Evolutionary conservation across 352 stramenopile genomes (phyloP).

Genomic region (Phytophthora nicotianae): DNA sequence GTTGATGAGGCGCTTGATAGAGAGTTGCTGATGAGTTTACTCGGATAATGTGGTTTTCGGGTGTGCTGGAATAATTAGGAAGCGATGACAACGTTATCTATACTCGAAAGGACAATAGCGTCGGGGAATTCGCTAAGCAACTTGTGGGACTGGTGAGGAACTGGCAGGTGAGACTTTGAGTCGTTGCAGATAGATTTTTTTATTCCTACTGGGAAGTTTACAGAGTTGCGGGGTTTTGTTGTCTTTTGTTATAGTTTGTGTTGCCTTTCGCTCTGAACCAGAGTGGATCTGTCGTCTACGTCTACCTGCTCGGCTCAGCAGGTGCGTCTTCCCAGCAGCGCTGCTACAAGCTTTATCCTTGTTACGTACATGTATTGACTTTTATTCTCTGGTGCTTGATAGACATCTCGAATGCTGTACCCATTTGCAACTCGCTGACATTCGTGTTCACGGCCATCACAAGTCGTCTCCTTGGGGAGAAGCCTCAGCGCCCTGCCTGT

Average conservation of each 20-base stretch:
- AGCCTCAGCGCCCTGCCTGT: constrained; percentile 71
- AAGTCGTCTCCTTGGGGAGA: constrained; percentile 76
- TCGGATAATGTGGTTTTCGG: neutral
- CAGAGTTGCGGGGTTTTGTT: neutral
- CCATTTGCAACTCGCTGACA: constrained; percentile 89
- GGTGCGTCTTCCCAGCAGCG: constrained; percentile 36
- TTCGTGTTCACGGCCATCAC: constrained; percentile 90
- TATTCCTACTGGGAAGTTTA: neutral
- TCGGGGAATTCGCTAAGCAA: constrained; percentile 53
- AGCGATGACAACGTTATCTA: constrained; percentile 61
- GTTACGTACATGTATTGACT: neutral
- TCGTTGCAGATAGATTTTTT: neutral
- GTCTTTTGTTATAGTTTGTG: constrained; percentile 56
- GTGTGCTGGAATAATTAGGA: constrained; percentile 31
- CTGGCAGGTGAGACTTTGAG: constrained; percentile 57
- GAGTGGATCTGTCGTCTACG: constrained; percentile 82
- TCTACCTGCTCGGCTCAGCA: constrained; percentile 76
- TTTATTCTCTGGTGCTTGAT: constrained; percentile 1
- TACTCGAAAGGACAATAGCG: constrained; percentile 62
- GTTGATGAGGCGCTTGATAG: neutral
- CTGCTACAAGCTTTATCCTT: neutral
- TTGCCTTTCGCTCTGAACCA: constrained; percentile 86
- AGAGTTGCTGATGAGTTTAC: neutral
- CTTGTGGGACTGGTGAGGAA: constrained; percentile 60
- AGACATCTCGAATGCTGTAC: constrained; percentile 88